phyloP scores from a whole-genome alignment of 139 green algal species.

The Chlamydomonas schloesseri region DNA sequence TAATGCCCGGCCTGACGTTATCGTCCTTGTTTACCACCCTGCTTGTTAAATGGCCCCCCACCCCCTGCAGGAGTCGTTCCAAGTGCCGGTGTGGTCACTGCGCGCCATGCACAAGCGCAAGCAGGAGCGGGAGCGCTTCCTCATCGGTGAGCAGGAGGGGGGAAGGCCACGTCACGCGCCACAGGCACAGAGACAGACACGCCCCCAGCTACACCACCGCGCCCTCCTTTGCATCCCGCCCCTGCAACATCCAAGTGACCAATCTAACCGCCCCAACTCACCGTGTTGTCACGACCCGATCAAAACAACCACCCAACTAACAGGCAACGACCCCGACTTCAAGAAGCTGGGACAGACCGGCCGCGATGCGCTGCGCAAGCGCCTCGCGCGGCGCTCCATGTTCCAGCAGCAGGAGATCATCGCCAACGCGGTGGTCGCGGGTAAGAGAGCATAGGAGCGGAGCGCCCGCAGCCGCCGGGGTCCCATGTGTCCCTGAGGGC shows the following conservation, averaged over 20 bases:
- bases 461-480: not conserved
- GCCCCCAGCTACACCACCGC: no score
- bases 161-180: no score
- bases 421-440: slow-evolving; percentile 34
- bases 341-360: slow-evolving; percentile 20
- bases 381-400: slow-evolving; percentile 18
- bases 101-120: slow-evolving; percentile 48
- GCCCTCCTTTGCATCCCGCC: no score
- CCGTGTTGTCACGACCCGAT: no score
- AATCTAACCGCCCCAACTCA: no score
- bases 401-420: slow-evolving; percentile 54
- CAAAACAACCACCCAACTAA: no score
- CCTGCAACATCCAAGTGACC: no score
- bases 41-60: no score
- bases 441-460: not conserved
- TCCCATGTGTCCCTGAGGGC: no score
- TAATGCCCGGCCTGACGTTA: no score
- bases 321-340: slow-evolving; percentile 3
- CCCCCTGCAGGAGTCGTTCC: slow-evolving; percentile 35
- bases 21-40: no score
- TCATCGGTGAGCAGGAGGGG: not conserved
- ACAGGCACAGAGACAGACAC: no score
- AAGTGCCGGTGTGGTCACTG: slow-evolving; percentile 46
- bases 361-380: slow-evolving; percentile 35
- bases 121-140: slow-evolving; percentile 25